These are phyloP conservation scores for Chrysosporium queenslandicum DNA, from an alignment of 2,329 filamentous ascomycete species.

Conservation along the genomic window DNA sequence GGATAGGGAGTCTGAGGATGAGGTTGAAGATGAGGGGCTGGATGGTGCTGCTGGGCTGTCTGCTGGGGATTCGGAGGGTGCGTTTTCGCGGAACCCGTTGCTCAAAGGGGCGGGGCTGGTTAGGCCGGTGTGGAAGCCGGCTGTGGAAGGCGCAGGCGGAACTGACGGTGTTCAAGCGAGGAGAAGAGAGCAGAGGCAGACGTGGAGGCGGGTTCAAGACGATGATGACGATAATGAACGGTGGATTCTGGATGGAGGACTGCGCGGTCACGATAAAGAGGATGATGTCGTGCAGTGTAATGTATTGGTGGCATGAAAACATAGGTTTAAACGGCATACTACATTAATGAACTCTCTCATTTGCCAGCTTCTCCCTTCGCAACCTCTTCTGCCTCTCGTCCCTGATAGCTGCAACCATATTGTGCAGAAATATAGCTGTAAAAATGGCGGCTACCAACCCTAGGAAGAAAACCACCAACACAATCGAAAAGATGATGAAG, in stretches of 20 bases:
- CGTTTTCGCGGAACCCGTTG: conserved; percentile 38
- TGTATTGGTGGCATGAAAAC: background rate
- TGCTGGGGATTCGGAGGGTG: conserved; percentile 22
- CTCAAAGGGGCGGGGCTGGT: conserved; percentile 36
- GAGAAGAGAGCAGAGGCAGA: conserved; percentile 30
- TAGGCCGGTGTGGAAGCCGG: conserved; percentile 37
- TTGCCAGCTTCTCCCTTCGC: conserved; percentile 7
- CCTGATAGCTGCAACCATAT: conserved; percentile 14
- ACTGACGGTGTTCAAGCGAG: conserved; percentile 16
- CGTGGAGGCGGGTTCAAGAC: conserved; percentile 40
- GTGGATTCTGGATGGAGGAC: conserved; percentile 39
- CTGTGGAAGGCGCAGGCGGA: conserved; percentile 13
- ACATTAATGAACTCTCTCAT: background rate
- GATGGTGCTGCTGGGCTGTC: conserved; percentile 20
- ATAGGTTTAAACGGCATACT: background rate
- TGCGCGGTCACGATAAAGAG: conserved; percentile 27
- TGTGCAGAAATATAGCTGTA: conserved; percentile 13
- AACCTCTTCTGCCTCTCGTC: conserved; percentile 11
- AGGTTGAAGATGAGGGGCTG: conserved; percentile 25
- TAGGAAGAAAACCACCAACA: conserved; percentile 12
- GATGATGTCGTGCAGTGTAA: conserved; percentile 5
- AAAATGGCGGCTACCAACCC: conserved; percentile 10
- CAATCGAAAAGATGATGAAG: conserved; percentile 15
- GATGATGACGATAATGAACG: conserved; percentile 40
- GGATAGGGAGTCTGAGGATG: conserved; percentile 19